phyloP scores from a whole-genome alignment of 179 eudicot species.

The Beta corolliflora region DNA sequence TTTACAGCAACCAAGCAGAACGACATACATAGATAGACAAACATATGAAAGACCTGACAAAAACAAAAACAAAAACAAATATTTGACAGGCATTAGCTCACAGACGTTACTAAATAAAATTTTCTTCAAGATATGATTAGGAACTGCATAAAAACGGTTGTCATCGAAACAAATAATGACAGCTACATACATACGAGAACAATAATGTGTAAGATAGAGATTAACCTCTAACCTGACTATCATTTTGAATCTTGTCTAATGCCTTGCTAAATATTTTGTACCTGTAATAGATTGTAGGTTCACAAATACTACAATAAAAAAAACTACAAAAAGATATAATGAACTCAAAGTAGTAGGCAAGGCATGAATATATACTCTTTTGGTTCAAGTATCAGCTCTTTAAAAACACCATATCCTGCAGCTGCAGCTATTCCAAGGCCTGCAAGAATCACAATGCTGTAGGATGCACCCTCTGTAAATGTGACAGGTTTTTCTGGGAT shows the following conservation, averaged over 20 bases:
- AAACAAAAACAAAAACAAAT: too few relatives aligned
- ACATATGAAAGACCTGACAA: too few relatives aligned
- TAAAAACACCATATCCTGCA: constrained; percentile 78
- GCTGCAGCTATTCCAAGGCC: constrained; percentile 79
- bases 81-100: too few relatives aligned
- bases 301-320: constrained; percentile 8
- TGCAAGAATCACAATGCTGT: constrained; percentile 62
- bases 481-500: constrained; percentile 94
- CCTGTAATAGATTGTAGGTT: constrained; percentile 36
- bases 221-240: constrained; percentile 56
- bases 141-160: not conserved
- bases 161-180: not conserved
- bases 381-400: constrained; percentile 78
- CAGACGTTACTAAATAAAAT: too few relatives aligned
- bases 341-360: constrained; percentile 1
- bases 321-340: not conserved
- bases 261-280: constrained; percentile 87
- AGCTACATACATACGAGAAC: constrained; percentile 4
- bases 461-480: constrained; percentile 81
- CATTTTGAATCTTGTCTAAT: constrained; percentile 71
- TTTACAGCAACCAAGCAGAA: too few relatives aligned
- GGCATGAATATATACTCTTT: constrained; percentile 53
- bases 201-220: constrained; percentile 1
- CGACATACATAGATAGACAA: too few relatives aligned
- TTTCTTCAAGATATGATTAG: too few relatives aligned